Conservation (phyloP, 345 rosid species). For the Gossypium rotundifolium region DNA sequence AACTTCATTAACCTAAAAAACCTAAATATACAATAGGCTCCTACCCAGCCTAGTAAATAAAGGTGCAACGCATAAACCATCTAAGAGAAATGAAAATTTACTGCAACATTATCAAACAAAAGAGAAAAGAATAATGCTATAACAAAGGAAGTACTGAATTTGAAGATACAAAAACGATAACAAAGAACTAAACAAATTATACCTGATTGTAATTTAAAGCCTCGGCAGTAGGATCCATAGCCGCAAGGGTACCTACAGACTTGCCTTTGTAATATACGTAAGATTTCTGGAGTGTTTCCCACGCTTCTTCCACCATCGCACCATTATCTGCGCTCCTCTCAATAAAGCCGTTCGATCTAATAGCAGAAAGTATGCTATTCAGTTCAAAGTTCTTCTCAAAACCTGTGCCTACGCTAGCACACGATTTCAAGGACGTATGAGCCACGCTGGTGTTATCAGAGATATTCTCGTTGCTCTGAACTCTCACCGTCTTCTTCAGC, state of each 20-base stretch:
- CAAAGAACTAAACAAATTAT: neutral
- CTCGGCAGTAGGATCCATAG: conserved; percentile 7
- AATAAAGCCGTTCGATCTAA: neutral
- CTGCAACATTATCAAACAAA: neutral
- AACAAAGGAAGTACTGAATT: neutral
- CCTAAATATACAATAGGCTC: neutral
- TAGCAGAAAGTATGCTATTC: neutral
- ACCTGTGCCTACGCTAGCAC: neutral
- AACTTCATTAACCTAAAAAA: neutral
- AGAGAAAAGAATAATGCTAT: neutral
- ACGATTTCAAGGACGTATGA: neutral
- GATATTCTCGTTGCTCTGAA: neutral
- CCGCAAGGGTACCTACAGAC: conserved; percentile 3
- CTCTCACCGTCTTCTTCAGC: neutral
- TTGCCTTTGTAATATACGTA: neutral
- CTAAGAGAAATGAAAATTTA: neutral
- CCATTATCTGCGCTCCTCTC: neutral
- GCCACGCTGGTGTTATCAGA: neutral
- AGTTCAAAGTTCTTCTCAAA: neutral
- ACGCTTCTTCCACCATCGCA: neutral
- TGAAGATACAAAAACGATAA: neutral
- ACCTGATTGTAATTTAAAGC: conserved; percentile 11
- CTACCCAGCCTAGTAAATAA: neutral
- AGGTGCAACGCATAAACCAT: neutral
- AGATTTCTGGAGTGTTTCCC: neutral